phyloP scores from a whole-genome alignment of 1,284 basidiomycete species.

The Abortiporus biennis region DNA sequence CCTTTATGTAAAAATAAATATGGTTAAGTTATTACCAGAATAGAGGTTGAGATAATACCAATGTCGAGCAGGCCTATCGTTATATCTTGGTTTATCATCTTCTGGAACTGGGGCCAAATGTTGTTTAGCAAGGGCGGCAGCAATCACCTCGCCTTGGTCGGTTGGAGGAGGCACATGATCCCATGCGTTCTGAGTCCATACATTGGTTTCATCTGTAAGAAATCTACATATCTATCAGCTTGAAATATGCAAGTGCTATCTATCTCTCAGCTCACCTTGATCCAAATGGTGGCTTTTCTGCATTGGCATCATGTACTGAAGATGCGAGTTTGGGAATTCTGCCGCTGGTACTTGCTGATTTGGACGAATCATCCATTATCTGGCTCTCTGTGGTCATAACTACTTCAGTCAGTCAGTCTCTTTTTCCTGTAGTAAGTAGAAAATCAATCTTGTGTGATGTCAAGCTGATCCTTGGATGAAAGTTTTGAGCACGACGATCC shows the following conservation, averaged over 20 bases:
- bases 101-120: slow-evolving; percentile 62
- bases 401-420: no score
- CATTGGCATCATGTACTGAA: slow-evolving; percentile 55
- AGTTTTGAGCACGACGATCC: no score
- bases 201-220: slow-evolving; percentile 53
- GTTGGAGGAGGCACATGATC: slow-evolving; percentile 84
- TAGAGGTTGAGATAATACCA: slow-evolving; percentile 49
- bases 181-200: slow-evolving; percentile 81
- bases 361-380: no score
- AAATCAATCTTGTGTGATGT: no score
- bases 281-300: slow-evolving; percentile 63
- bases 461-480: no score
- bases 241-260: not conserved
- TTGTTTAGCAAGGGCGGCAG: slow-evolving; percentile 65
- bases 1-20: no score
- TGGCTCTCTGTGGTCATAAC: no score
- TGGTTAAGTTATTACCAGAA: no score
- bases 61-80: slow-evolving; percentile 66
- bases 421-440: no score
- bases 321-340: no score
- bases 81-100: slow-evolving; percentile 62
- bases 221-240: slow-evolving; percentile 35
- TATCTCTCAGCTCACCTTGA: slow-evolving; percentile 42
- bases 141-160: slow-evolving; percentile 68
- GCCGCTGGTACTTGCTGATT: no score